These are phyloP conservation scores for Piper longum DNA, from an alignment of 164 flowering plant genomes.

Conservation along the genomic window DNA sequence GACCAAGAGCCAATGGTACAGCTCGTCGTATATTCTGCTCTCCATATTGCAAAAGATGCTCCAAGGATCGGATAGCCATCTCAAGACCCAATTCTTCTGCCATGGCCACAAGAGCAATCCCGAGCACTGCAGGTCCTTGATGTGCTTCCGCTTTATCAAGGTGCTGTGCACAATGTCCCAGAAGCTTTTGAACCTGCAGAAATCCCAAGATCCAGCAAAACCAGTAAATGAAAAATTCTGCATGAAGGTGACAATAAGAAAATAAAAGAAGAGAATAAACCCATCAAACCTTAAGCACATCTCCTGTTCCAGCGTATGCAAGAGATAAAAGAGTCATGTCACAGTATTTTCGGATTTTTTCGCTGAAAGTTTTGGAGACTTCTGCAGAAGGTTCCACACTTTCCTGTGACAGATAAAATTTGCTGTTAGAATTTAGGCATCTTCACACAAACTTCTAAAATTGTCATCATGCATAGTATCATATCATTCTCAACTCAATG, in stretches of 20 bases:
- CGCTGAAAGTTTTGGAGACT: conserved; percentile 85
- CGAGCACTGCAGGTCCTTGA: conserved; percentile 98
- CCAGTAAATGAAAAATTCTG: background rate
- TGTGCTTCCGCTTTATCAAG: conserved; percentile 86
- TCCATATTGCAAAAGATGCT: conserved; percentile 89
- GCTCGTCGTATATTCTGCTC: conserved; percentile 86
- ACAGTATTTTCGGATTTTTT: conserved; percentile 80
- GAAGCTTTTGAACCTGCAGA: conserved; percentile 79
- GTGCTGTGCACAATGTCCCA: conserved; percentile 89
- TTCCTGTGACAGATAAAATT: conserved; percentile 34
- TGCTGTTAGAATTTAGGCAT: background rate
- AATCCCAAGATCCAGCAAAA: background rate
- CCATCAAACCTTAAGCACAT: conserved; percentile 73
- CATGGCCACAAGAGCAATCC: conserved; percentile 98
- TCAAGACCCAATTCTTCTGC: conserved; percentile 95
- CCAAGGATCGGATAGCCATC: conserved; percentile 95
- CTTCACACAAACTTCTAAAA: no score
- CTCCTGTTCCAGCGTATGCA: conserved; percentile 99
- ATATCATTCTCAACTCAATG: no score
- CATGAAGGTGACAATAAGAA: no score
- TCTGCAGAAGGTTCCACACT: conserved; percentile 92
- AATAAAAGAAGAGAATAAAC: background rate
- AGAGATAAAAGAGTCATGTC: conserved; percentile 88
- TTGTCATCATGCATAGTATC: no score
- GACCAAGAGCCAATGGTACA: conserved; percentile 91